Base-by-base conservation (phyloP, 148 eudicot species). In the Nepenthes gracilis region DNA sequence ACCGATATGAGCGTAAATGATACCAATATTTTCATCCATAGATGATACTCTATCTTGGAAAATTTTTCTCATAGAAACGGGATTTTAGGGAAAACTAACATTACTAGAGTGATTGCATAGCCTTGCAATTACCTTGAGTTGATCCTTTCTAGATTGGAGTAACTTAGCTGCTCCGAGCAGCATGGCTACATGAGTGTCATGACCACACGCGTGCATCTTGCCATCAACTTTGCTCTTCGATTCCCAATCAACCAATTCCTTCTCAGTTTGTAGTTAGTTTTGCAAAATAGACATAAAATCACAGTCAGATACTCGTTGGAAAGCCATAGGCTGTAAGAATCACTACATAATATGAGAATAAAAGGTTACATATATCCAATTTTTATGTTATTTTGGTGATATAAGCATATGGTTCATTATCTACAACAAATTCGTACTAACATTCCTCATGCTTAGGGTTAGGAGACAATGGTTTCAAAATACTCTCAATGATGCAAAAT, bases 201-300 rank as follows among this genome's bases (percentile, higher is more conserved):
- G 93, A 47, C 93, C 93, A 35, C 88, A 86, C 1, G 88, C 93
- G 34, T 86, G 93, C 93, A 86, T 86, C 70, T 72, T 81, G 35
- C 93, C 93, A 33, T 76, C 72, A 40, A 72, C 69, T 66, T 81
- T 81, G 79, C 93, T 86, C 72, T 80, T 79, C 37, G 58, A 73
- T 62, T 86, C 88, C 86, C 83, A 79, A 43, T 81, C 84, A 9
- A 83, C 85, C 60, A 70, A 57, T 68, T 86, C 88, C 88, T 86
- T 67, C 64, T 54, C 62, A 10, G 35, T 57, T 53, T 37, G 37
- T 40, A 40, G 4, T 40, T 8, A 8, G 45, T 23, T 40, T 40
- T 3, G 45, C 45, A 40, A 4, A 40, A 40, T 40, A 8, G 45
- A 40, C 4, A 40, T 40, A 4, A 40, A 40, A 8, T 8, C 8